Percentiles rank a stretch among this genome's conserved stretches.
phyloP scores from a whole-genome alignment of 495 filamentous ascomycete species.

The Bombardia bombarda region DNA sequence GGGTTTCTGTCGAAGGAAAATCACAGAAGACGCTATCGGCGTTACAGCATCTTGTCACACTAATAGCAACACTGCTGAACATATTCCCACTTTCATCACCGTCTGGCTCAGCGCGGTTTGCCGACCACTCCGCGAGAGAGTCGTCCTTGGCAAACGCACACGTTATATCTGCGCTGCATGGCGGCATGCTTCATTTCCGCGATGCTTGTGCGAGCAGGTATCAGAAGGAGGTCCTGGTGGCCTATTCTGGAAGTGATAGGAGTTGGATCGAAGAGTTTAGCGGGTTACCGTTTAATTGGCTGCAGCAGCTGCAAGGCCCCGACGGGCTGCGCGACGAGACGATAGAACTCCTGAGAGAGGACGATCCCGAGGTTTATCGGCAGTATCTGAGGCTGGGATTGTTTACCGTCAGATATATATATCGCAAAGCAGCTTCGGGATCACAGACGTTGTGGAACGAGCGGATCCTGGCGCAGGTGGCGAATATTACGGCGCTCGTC shows the following conservation, averaged over 20 bases:
- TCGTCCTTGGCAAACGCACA: constrained; percentile 10
- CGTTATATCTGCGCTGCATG: constrained; percentile 20
- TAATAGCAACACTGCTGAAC: constrained; percentile 13
- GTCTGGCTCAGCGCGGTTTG: not conserved
- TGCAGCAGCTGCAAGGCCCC: constrained; percentile 5
- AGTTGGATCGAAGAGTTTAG: constrained; percentile 20
- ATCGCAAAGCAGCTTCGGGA: constrained; percentile 9
- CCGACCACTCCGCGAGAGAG: not conserved
- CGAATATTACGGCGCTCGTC: constrained; percentile 23
- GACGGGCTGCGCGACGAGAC: not conserved
- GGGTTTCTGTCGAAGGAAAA: constrained; percentile 2
- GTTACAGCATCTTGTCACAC: constrained; percentile 18
- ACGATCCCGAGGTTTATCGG: constrained; percentile 17
- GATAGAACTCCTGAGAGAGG: constrained; percentile 2
- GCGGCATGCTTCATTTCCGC: constrained; percentile 20
- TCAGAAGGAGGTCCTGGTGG: constrained; percentile 1
- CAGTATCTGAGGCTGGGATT: constrained; percentile 18
- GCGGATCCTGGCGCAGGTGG: constrained; percentile 15
- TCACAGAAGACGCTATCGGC: constrained; percentile 9
- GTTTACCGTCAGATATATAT: constrained; percentile 15
- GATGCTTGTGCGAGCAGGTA: constrained; percentile 20
- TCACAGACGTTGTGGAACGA: constrained; percentile 14
- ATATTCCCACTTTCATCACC: constrained; percentile 17
- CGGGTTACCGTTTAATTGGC: constrained; percentile 12
- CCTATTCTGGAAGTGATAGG: constrained; percentile 4